These are phyloP conservation scores for Lactarius trivialis DNA, from an alignment of 768 basidiomycete species.

Conservation along the genomic window DNA sequence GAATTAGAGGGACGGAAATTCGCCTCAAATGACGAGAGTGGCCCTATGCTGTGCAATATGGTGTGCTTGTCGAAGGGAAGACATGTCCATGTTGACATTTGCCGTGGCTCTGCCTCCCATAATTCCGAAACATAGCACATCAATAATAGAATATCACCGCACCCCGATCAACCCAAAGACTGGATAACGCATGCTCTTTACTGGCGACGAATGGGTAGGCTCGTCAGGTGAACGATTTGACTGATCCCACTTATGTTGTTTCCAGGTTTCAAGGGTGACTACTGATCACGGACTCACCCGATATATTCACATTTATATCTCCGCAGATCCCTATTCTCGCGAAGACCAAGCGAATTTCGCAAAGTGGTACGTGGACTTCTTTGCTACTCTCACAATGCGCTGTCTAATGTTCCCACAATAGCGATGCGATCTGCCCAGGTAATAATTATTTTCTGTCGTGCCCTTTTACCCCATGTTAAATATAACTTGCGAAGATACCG, in stretches of 20 bases:
- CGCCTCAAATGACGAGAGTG: constrained; percentile 47
- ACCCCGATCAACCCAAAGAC: constrained; percentile 45
- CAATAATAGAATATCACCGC: constrained; percentile 35
- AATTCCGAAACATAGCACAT: constrained; percentile 44
- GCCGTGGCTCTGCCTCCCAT: constrained; percentile 39
- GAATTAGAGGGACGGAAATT: constrained; percentile 53
- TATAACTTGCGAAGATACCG: constrained; percentile 31
- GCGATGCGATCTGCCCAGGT: constrained; percentile 49
- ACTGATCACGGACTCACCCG: too few species aligned
- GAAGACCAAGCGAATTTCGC: constrained; percentile 47
- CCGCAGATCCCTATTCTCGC: constrained; percentile 48
- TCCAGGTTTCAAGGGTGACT: constrained; percentile 46
- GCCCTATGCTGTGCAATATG: constrained; percentile 56
- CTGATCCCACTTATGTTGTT: neutral
- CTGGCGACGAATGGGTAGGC: constrained; percentile 42
- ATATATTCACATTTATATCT: neutral
- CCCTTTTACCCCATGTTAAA: neutral
- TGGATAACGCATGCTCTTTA: constrained; percentile 45
- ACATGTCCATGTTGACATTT: constrained; percentile 51
- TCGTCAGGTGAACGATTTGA: constrained; percentile 17
- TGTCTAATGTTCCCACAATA: constrained; percentile 22
- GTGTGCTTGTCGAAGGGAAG: constrained; percentile 50
- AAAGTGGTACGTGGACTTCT: constrained; percentile 38
- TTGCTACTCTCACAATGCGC: constrained; percentile 15
- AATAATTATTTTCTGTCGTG: neutral